phyloP scores from a whole-genome alignment of 2,329 filamentous ascomycete species.

The Thielaviopsis ethacetica region DNA sequence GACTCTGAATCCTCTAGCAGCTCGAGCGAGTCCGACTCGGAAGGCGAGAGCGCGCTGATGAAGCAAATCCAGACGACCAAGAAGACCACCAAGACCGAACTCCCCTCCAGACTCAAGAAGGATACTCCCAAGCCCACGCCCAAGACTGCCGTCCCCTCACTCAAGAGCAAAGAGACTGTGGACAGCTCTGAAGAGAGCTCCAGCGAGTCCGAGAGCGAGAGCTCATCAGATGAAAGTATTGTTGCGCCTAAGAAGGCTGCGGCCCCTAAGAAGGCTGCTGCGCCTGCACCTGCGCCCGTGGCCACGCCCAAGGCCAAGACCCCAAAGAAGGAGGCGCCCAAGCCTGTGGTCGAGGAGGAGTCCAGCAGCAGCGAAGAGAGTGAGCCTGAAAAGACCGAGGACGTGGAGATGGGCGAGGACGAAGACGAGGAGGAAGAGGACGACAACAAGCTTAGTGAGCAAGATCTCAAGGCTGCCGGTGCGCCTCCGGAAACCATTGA shows the following conservation, averaged over 20 bases:
- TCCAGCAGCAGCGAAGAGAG: conserved; percentile 6
- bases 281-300: conserved; percentile 15
- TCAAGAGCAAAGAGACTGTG: conserved; percentile 3
- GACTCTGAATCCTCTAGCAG: conserved; percentile 16
- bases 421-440: conserved; percentile 15
- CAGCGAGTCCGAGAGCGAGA: conserved; percentile 16
- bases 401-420: conserved; percentile 15
- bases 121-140: conserved; percentile 4
- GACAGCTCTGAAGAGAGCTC: conserved; percentile 5
- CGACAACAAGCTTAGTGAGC: conserved; percentile 18
- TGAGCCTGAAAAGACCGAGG: conserved; percentile 12
- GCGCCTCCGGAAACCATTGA: conserved; percentile 24
- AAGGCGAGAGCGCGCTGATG: conserved; percentile 12
- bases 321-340: conserved; percentile 12
- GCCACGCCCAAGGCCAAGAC: conserved; percentile 6
- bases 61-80: conserved; percentile 13
- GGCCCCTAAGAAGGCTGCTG: background rate
- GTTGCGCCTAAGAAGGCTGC: conserved; percentile 16
- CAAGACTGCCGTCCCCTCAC: background rate
- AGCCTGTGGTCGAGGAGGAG: conserved; percentile 6
- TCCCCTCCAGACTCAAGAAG: conserved; percentile 6
- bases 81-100: conserved; percentile 12
- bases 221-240: conserved; percentile 13
- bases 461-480: conserved; percentile 13
- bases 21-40: conserved; percentile 18